These are phyloP conservation scores for Nannochloropsis gaditana DNA, from an alignment of 108 stramenopile species.

Conservation along the genomic window DNA sequence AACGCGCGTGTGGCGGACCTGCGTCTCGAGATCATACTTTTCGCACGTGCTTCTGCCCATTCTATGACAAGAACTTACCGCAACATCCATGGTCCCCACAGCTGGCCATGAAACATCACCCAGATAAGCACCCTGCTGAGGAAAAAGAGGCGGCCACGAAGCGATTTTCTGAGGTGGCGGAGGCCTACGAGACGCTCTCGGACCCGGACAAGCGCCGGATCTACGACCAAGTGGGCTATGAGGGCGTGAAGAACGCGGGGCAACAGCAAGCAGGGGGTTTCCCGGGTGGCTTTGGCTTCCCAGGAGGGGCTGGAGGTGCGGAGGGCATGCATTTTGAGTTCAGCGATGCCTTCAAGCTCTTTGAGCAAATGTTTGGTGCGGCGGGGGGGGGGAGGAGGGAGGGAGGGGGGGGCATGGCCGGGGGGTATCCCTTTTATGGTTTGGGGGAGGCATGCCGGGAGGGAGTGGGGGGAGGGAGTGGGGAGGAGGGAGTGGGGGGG, in stretches of 20 bases:
- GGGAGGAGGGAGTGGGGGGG: conserved; percentile 1
- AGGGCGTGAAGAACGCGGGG: conserved; percentile 32
- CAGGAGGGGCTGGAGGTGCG: not conserved
- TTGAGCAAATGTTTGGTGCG: conserved; percentile 11
- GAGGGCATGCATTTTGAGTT: not conserved
- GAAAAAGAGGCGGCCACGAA: conserved; percentile 13
- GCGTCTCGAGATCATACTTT: not conserved
- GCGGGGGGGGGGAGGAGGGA: not conserved
- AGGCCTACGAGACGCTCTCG: conserved; percentile 32
- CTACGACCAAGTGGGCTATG: conserved; percentile 42
- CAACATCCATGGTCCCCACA: not conserved
- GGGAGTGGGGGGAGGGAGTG: too few species aligned
- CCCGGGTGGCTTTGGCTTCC: conserved; percentile 1
- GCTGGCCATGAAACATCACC: conserved; percentile 15
- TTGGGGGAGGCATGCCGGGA: not conserved
- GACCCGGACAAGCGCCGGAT: conserved; percentile 38
- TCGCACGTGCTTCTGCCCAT: not conserved
- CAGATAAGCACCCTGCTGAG: not conserved
- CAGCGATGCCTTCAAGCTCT: not conserved
- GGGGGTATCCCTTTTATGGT: not conserved
- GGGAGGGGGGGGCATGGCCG: not conserved
- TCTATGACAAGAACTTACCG: not conserved
- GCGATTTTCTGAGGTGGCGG: conserved; percentile 35
- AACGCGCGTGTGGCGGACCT: not conserved
- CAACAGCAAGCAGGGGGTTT: not conserved